Base-by-base conservation (phyloP, 371 early-diverging fungal genomes). In the Zopfochytrium polystomum region DNA sequence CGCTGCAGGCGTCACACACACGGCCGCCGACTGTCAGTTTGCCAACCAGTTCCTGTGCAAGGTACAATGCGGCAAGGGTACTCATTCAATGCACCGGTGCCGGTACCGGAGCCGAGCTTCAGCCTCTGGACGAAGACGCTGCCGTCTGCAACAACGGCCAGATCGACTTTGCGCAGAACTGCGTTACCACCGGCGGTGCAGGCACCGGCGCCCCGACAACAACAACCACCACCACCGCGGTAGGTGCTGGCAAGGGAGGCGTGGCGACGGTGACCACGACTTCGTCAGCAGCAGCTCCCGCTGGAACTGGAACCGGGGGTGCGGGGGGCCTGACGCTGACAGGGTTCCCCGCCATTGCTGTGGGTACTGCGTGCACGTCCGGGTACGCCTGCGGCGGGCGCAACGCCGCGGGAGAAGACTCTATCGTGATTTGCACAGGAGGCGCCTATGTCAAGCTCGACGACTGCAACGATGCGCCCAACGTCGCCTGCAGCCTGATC, bases 91-190 rank as follows among this genome's bases (percentile, higher is more conserved):
- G 7, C 35, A 42, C 22, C 35, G n/a, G 6, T n/a, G n/a, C n/a
- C n/a, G n/a, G n/a, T n/a, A n/a, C n/a, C n/a, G n/a, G n/a, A n/a
- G n/a, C n/a, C n/a, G n/a, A 33, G 5, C 29, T 53, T 20, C 15
- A 13, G 22, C 33, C 53, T 5, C 22, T 53, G n/a, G 53, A 53
- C 25, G 53, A 53, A 13, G 15, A 9, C 27, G 53, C 53, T 6
- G 53, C 53, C 13, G 53, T 53, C 22, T 53, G 53, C 22, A 53
- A 53, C 34, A 53, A 53, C 22, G 53, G 53, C 5, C 22, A 31
- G n/a, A 53, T 53, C 29, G 53, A 53, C 34, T 53, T 33, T 22
- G 53, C 34, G 11, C 4, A 4, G 34, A 53, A 53, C 29, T 53
- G 53, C 38, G 25, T n/a, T 13, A 2, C 38, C n/a, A 32, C 52